These are phyloP conservation scores for Leishmania arabica DNA, from an alignment of 208 protist species.

Conservation along the genomic window DNA sequence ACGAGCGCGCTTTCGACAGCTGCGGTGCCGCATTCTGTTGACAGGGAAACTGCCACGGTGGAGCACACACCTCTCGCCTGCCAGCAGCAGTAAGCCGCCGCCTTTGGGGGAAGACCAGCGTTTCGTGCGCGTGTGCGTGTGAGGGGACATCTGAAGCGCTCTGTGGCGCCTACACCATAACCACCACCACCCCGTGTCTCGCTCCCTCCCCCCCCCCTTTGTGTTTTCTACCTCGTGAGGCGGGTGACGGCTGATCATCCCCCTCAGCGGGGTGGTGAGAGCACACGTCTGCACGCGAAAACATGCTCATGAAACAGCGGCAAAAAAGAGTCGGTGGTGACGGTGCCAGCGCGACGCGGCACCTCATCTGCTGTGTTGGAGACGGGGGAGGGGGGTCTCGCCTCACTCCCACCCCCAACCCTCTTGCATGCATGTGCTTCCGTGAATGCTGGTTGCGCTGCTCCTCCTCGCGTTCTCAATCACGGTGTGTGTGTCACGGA, in stretches of 20 bases:
- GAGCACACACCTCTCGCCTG: conserved; percentile 34
- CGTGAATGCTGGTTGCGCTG: not conserved
- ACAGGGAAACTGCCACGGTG: not conserved
- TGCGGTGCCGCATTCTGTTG: not conserved
- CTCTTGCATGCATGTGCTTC: not conserved
- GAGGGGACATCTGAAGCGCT: not conserved
- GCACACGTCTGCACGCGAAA: not conserved
- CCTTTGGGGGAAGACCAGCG: not conserved
- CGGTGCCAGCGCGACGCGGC: not conserved
- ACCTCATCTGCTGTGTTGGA: not conserved
- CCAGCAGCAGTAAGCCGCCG: conserved; percentile 38
- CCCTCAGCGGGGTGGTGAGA: not conserved
- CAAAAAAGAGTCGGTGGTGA: not conserved
- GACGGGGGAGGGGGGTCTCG: not conserved
- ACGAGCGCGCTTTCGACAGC: not conserved
- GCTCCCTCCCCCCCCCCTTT: not conserved
- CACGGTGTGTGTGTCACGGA: not conserved
- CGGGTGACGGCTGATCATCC: not conserved
- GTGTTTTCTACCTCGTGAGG: not conserved
- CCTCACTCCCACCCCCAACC: not conserved
- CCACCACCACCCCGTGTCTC: not conserved
- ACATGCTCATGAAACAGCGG: not conserved
- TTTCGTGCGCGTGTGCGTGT: not conserved
- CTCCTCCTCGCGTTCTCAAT: conserved; percentile 1
- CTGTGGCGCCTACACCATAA: not conserved